phyloP scores from a whole-genome alignment of 306 rosid species.

The Astragalus membranaceus region DNA sequence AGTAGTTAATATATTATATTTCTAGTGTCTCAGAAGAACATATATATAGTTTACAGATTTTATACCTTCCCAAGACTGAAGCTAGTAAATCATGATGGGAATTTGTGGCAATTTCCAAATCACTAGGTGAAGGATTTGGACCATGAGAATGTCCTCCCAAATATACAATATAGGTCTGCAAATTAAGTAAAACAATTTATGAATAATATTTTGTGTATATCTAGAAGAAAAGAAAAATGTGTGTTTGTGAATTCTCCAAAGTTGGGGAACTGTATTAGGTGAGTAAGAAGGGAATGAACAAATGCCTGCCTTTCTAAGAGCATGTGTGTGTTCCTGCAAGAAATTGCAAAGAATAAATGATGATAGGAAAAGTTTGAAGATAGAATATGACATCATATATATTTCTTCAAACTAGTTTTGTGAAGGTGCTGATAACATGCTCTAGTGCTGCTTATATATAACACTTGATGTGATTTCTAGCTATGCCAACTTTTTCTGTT shows the following conservation, averaged over 20 bases:
- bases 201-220: not conserved
- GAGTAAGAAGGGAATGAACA: not conserved
- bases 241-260: not conserved
- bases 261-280: not conserved
- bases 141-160: slow-evolving; percentile 42
- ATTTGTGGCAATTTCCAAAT: slow-evolving; percentile 22
- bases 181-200: not conserved
- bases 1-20: not conserved
- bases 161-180: slow-evolving; percentile 33
- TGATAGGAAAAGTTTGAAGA: slow-evolving; percentile 12
- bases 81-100: slow-evolving; percentile 30
- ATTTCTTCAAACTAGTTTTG: not conserved
- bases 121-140: slow-evolving; percentile 21
- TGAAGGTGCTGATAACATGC: not conserved
- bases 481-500: too few relatives aligned
- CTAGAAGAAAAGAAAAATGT: not conserved
- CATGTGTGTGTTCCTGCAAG: slow-evolving; percentile 9
- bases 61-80: slow-evolving; percentile 36
- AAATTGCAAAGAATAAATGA: slow-evolving; percentile 5
- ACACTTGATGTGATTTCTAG: not conserved
- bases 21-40: not conserved
- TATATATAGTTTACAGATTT: not conserved
- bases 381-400: not conserved
- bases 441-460: not conserved
- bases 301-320: slow-evolving; percentile 24